Conservation (phyloP, 352 stramenopile genomes). For the Blastocystis sp. region DNA sequence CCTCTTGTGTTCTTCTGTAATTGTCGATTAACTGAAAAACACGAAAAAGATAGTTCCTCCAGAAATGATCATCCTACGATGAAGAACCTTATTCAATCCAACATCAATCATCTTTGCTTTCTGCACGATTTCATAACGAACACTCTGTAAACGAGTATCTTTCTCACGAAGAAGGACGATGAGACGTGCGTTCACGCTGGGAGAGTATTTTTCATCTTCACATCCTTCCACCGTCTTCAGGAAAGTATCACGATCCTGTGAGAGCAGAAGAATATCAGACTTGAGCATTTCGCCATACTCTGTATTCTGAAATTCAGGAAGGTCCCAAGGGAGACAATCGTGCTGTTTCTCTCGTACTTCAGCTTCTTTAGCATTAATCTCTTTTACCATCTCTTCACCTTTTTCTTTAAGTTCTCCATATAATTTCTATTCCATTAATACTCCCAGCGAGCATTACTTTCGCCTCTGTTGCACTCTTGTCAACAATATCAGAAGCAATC, state of each 20-base stretch:
- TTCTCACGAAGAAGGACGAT: conserved; percentile 4
- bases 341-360: neutral
- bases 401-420: conserved; percentile 23
- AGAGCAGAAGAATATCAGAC: neutral
- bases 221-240: conserved; percentile 4
- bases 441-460: neutral
- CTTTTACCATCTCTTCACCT: conserved; percentile 20
- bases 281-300: neutral
- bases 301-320: neutral
- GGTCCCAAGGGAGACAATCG: neutral
- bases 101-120: conserved; percentile 19
- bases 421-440: conserved; percentile 7
- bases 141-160: neutral
- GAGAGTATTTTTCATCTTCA: conserved; percentile 22
- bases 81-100: neutral
- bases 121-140: conserved; percentile 29
- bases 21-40: conserved; percentile 3
- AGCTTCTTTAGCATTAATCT: conserved; percentile 19
- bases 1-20: neutral
- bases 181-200: neutral
- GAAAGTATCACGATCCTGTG: conserved; percentile 35
- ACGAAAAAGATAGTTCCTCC: conserved; percentile 50
- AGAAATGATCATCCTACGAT: conserved; percentile 54
- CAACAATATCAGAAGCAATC: conserved; percentile 10
- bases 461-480: conserved; percentile 16